These are phyloP conservation scores for Ailanthus altissimus DNA, from an alignment of 345 rosid species.

Conservation along the genomic window DNA sequence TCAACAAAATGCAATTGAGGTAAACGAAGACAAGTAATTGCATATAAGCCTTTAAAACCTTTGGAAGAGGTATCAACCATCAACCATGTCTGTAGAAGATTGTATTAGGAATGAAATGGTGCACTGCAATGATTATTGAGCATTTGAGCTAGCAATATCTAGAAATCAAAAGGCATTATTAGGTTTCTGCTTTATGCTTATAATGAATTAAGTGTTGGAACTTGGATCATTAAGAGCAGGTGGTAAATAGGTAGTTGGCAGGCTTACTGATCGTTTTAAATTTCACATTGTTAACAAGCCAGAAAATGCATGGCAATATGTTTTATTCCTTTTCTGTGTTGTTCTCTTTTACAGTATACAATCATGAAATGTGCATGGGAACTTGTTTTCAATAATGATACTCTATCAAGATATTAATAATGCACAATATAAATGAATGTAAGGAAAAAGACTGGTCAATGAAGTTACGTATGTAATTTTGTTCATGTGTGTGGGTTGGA, in stretches of 20 bases:
- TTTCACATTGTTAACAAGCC: background rate
- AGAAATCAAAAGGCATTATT: constrained; percentile 9
- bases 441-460: constrained; percentile 41
- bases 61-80: no score
- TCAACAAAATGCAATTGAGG: background rate
- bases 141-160: background rate
- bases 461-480: constrained; percentile 28
- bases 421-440: constrained; percentile 38
- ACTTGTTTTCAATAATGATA: constrained; percentile 60
- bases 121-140: background rate
- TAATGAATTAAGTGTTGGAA: background rate
- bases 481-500: constrained; percentile 24
- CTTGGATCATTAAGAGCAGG: constrained; percentile 5
- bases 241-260: constrained; percentile 7
- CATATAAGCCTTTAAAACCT: no score
- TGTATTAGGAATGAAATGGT: background rate
- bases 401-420: constrained; percentile 45
- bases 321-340: background rate
- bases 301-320: background rate
- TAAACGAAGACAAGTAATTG: no score
- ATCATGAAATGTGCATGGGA: constrained; percentile 45
- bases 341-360: constrained; percentile 5
- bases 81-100: background rate
- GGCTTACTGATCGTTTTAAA: background rate
- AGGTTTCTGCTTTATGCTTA: constrained; percentile 1